Percentiles rank a stretch among this genome's conserved stretches.
Evolutionary conservation across 768 basidiomycete genomes (phyloP).

Genomic region (Pulveroboletus sp.): DNA sequence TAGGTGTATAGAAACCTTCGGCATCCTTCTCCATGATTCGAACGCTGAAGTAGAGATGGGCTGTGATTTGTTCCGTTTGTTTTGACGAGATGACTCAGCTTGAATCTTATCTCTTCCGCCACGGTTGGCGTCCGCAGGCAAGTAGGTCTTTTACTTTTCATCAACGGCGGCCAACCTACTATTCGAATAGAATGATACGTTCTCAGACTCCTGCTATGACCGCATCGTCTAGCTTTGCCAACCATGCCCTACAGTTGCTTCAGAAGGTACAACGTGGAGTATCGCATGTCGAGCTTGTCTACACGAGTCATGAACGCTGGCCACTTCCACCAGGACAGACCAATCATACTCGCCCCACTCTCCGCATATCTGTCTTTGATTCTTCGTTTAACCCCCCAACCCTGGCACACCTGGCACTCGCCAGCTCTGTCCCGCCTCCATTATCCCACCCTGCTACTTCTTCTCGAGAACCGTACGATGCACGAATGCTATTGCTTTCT

Average conservation of each 20-base stretch:
- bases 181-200: conserved; percentile 6
- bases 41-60: conserved; percentile 8
- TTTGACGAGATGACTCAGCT: conserved; percentile 24
- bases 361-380: conserved; percentile 76
- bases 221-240: conserved; percentile 19
- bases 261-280: conserved; percentile 42
- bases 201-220: not conserved
- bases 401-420: conserved; percentile 77
- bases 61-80: not conserved
- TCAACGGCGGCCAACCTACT: not conserved
- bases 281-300: conserved; percentile 57
- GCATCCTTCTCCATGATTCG: conserved; percentile 66
- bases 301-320: conserved; percentile 62
- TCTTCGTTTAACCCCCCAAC: conserved; percentile 95
- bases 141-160: not conserved
- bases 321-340: conserved; percentile 43
- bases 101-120: conserved; percentile 13
- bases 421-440: conserved; percentile 38
- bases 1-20: conserved; percentile 74
- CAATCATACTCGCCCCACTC: conserved; percentile 12
- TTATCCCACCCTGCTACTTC: conserved; percentile 1
- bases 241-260: conserved; percentile 17
- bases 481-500: conserved; percentile 76
- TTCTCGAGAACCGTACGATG: conserved; percentile 49
- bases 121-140: not conserved